A percentile compares a stretch with the other conserved stretches of the same genome.
Conservation (phyloP, 164 flowering plant genomes). For the Akebia trifoliata region DNA sequence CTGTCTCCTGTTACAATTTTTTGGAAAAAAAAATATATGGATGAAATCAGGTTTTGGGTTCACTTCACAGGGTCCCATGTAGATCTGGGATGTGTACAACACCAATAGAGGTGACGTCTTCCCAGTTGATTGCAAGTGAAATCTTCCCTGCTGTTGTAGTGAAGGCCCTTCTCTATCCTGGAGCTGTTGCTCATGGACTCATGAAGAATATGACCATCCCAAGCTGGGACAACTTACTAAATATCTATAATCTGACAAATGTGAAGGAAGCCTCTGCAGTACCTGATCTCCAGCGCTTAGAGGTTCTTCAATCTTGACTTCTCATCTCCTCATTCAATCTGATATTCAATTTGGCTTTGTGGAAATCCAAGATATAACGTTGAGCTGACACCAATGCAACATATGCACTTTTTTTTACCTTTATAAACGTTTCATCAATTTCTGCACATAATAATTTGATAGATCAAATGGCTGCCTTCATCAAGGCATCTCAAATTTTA, state of each 20-base stretch:
- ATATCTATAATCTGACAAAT: constrained; percentile 63
- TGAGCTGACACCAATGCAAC: no score
- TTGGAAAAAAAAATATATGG: no score
- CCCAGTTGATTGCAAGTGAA: constrained; percentile 73
- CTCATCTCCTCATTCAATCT: no score
- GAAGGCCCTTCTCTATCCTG: constrained; percentile 73
- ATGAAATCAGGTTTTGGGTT: not conserved
- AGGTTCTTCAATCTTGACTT: constrained; percentile 42
- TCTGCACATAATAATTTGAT: no score
- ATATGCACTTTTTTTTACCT: no score
- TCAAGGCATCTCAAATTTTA: no score
- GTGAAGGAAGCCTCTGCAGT: constrained; percentile 64
- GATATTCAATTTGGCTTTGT: no score
- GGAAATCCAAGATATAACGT: no score
- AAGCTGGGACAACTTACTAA: constrained; percentile 54
- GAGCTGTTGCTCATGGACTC: constrained; percentile 55
- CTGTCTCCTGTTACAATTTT: no score
- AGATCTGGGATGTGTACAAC: constrained; percentile 65
- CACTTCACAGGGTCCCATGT: constrained; percentile 56
- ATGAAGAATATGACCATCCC: constrained; percentile 51
- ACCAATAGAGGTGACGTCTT: constrained; percentile 68
- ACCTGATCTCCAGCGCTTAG: constrained; percentile 73
- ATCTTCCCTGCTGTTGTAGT: constrained; percentile 61
- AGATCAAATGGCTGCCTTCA: no score
- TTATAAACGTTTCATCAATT: no score